These are phyloP conservation scores for Canavalia ensiformis DNA, from an alignment of 306 rosid species.

Conservation along the genomic window DNA sequence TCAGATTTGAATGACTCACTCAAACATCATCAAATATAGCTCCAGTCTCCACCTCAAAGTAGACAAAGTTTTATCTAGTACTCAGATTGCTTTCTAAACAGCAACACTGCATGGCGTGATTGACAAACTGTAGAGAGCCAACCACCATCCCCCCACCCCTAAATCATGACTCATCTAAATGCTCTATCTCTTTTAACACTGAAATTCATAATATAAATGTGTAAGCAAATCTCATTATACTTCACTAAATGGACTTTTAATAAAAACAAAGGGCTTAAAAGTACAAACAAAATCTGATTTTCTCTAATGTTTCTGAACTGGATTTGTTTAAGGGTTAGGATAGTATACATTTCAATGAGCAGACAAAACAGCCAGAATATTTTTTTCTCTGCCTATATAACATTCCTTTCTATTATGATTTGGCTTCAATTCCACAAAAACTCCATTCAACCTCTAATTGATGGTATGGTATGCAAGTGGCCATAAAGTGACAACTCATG, in stretches of 20 bases:
- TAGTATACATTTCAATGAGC: not conserved
- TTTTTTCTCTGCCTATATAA: not conserved
- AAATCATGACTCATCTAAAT: not conserved
- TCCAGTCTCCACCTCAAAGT: slow-evolving; percentile 10
- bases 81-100: not conserved
- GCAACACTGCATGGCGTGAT: not conserved
- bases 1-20: not conserved
- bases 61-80: not conserved
- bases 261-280: not conserved
- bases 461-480: not conserved
- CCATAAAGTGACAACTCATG: not conserved
- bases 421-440: slow-evolving; percentile 1
- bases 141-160: not conserved
- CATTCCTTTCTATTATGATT: not conserved
- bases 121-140: not conserved
- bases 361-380: not conserved
- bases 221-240: not conserved
- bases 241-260: not conserved
- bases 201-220: not conserved
- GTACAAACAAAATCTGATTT: not conserved
- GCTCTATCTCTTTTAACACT: not conserved
- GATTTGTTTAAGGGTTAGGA: not conserved
- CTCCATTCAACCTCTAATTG: not conserved
- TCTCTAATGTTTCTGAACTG: not conserved
- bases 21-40: not conserved